Percentiles rank a stretch among this genome's conserved stretches.
Conservation (phyloP, 805 yeast species). For the Huiozyma sinensis region DNA sequence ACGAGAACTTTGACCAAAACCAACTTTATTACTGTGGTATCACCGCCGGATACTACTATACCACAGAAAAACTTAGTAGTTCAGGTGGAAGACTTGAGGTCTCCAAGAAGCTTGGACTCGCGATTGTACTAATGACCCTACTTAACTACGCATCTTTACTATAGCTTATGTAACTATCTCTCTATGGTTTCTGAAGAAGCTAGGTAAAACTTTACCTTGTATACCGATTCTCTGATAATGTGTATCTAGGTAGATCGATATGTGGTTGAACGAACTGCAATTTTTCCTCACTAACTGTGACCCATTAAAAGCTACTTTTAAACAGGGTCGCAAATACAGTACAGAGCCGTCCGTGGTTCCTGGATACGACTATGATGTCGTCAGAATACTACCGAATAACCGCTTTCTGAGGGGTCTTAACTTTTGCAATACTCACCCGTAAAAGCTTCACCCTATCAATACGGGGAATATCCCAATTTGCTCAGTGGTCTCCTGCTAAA, state of each 20-base stretch:
- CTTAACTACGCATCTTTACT: too few relatives aligned
- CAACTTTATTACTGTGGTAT: too few relatives aligned
- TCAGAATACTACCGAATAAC: slow-evolving; percentile 3
- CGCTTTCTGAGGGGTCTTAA: not conserved
- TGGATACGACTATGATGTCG: slow-evolving; percentile 2
- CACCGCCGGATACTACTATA: too few relatives aligned
- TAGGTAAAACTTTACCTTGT: not conserved
- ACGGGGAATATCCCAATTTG: slow-evolving; percentile 2
- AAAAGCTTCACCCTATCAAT: slow-evolving; percentile 5
- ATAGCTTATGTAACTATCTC: too few relatives aligned
- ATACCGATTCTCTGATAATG: not conserved
- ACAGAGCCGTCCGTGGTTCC: not conserved
- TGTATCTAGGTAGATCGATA: slow-evolving; percentile 1
- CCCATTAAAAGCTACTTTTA: not conserved
- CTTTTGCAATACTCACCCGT: not conserved
- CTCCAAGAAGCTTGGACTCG: too few relatives aligned
- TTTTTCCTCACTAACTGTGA: slow-evolving; percentile 1
- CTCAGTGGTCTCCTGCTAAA: not conserved
- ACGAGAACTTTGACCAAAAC: too few relatives aligned
- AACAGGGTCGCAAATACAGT: not conserved
- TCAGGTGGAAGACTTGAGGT: too few relatives aligned
- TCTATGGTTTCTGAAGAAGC: too few relatives aligned
- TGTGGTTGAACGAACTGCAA: not conserved
- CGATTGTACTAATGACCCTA: too few relatives aligned
- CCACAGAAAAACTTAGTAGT: too few relatives aligned